Conservation (phyloP, 176 grass and related monocot species). For the Elymus sibiricus region DNA sequence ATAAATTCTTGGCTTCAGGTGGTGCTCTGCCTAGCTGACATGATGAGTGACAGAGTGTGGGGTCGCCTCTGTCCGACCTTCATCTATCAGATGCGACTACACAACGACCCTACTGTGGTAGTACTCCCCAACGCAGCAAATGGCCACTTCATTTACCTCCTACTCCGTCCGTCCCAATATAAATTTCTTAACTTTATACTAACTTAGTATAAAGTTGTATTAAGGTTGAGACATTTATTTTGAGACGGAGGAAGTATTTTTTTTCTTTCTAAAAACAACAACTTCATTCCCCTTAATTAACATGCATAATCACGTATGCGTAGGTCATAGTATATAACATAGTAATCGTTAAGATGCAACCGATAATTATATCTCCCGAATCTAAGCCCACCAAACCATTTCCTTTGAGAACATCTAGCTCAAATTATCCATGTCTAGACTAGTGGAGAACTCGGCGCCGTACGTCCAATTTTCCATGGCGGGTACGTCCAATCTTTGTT, state of each 20-base stretch:
- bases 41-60: neutral
- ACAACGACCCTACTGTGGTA: neutral
- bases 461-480: neutral
- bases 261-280: neutral
- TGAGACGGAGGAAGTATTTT: no score
- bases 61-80: neutral
- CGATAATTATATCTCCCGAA: neutral
- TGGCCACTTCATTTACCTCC: neutral
- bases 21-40: neutral
- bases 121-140: neutral
- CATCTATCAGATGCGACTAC: neutral
- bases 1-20: constrained; percentile 9
- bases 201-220: no score
- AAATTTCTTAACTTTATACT: no score
- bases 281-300: neutral
- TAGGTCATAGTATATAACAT: no score
- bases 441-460: constrained; percentile 12
- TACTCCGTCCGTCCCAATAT: no score
- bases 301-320: neutral
- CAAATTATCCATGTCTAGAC: neutral
- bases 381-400: neutral
- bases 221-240: no score
- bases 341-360: neutral
- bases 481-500: neutral
- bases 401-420: neutral